Evolutionary conservation across 495 filamentous ascomycete species (phyloP).

Genomic region (Chaetomium tenue): DNA sequence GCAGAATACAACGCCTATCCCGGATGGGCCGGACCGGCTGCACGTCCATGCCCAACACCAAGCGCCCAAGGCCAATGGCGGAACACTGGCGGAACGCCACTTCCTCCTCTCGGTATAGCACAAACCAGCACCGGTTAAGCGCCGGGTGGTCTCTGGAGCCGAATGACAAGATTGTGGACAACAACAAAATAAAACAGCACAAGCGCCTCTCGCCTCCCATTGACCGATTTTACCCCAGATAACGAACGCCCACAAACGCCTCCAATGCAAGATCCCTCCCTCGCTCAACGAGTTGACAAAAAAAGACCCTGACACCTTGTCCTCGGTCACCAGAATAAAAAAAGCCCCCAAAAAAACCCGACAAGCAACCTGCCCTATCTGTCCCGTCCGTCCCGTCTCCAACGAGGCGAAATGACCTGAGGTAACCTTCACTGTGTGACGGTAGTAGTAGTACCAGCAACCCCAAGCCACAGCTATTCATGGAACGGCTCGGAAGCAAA

Average conservation of each 20-base stretch:
- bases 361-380: no score
- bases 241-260: not conserved
- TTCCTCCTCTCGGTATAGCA: conserved; percentile 15
- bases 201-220: not conserved
- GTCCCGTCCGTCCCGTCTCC: no score
- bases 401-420: no score
- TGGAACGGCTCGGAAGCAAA: no score
- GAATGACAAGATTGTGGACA: conserved; percentile 5
- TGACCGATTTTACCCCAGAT: not conserved
- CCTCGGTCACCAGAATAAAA: no score
- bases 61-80: not conserved
- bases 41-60: not conserved
- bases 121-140: not conserved
- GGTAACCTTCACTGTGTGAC: no score
- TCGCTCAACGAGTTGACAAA: no score
- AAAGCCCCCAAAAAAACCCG: no score
- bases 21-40: not conserved
- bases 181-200: not conserved
- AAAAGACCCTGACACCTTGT: no score
- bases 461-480: no score
- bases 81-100: not conserved
- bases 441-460: no score
- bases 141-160: not conserved
- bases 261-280: no score
- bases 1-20: not conserved